These are phyloP conservation scores for Heliamphora exappendiculata DNA, from an alignment of 148 eudicot genomes.

Conservation along the genomic window DNA sequence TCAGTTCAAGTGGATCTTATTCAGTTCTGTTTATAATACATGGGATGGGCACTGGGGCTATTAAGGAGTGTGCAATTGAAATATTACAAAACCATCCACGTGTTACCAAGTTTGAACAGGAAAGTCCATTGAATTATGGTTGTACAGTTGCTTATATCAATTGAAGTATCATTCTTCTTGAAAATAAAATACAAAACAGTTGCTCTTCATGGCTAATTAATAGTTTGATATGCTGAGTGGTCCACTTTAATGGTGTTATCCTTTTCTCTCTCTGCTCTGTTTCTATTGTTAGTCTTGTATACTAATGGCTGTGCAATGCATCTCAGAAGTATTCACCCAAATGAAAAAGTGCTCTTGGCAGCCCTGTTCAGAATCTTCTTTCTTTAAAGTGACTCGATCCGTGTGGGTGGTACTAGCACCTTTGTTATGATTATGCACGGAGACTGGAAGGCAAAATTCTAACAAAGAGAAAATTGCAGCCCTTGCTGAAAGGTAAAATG, in stretches of 20 bases:
- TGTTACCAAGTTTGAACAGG: constrained; percentile 77
- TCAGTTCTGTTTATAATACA: constrained; percentile 72
- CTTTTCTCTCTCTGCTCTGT: neutral
- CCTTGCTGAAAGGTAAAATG: too few species aligned
- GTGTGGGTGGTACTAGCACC: too few species aligned
- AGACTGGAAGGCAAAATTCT: too few species aligned
- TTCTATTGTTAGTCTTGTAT: neutral
- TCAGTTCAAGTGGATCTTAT: constrained; percentile 47
- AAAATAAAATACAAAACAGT: neutral
- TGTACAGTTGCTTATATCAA: constrained; percentile 90
- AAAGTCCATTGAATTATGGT: constrained; percentile 83
- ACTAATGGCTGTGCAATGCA: too few species aligned
- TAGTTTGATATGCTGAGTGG: neutral
- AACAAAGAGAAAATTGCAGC: too few species aligned
- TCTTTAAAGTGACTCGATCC: too few species aligned
- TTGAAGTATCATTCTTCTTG: constrained; percentile 16
- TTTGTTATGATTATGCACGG: too few species aligned
- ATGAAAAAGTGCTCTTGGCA: too few species aligned
- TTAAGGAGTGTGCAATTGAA: constrained; percentile 56
- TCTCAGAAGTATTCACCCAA: too few species aligned
- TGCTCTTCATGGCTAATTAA: neutral
- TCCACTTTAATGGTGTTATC: neutral
- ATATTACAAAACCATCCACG: constrained; percentile 65
- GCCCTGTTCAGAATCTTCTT: too few species aligned
- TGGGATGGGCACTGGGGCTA: constrained; percentile 84